Evolutionary conservation across 225 moss, liverwort and hornwort genomes (phyloP).

Genomic region (Straminergon stramineum): DNA sequence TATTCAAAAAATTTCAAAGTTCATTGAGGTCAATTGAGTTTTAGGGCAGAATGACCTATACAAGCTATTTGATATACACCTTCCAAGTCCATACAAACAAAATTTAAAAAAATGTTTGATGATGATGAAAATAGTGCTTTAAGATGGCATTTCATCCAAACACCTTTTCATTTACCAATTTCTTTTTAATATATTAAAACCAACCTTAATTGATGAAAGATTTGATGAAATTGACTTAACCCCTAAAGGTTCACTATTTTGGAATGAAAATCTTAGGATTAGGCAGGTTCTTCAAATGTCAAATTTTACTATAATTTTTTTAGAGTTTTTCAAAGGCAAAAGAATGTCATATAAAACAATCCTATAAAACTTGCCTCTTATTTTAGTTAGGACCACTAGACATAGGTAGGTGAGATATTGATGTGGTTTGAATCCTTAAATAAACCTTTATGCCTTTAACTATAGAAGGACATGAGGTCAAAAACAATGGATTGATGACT

Average conservation of each 20-base stretch:
- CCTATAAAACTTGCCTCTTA: background rate
- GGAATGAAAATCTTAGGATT: background rate
- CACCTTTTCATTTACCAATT: background rate
- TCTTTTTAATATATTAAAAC: background rate
- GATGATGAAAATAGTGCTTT: background rate
- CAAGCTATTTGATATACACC: background rate
- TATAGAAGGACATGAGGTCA: fast-evolving
- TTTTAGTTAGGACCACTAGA: background rate
- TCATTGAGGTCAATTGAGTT: fast-evolving
- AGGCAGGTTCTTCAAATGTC: background rate
- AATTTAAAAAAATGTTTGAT: background rate
- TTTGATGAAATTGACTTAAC: background rate
- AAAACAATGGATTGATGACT: background rate
- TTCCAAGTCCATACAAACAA: background rate
- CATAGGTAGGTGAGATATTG: background rate
- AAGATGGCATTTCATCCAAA: background rate
- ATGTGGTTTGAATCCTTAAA: background rate
- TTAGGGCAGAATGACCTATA: background rate
- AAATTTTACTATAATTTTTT: background rate
- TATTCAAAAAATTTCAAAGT: background rate
- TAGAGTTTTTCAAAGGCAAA: background rate
- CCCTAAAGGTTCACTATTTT: fast-evolving
- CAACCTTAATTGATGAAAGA: background rate
- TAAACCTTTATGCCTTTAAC: background rate
- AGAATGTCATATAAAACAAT: background rate